phyloP scores from a whole-genome alignment of 345 rosid genomes.

The Pistacia integerrima region DNA sequence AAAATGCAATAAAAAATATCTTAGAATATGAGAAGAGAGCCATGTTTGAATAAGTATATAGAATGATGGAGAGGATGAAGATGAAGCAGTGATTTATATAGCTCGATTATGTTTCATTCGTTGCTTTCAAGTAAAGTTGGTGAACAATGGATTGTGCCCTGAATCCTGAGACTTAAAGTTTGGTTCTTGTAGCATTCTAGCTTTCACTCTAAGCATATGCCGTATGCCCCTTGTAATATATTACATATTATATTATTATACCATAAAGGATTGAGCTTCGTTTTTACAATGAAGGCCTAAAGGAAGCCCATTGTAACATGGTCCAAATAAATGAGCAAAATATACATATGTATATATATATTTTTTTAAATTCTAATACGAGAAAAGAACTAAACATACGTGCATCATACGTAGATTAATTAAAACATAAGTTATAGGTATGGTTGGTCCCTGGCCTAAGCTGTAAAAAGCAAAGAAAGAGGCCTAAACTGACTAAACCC shows the following conservation, averaged over 20 bases:
- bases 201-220: slow-evolving; percentile 32
- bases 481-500: neutral
- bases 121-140: slow-evolving; percentile 50
- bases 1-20: slow-evolving; percentile 37
- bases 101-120: slow-evolving; percentile 16
- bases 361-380: too few species aligned
- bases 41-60: slow-evolving; percentile 28
- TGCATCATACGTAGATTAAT: too few species aligned
- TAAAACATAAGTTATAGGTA: too few species aligned
- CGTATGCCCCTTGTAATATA: slow-evolving; percentile 10
- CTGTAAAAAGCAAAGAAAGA: neutral
- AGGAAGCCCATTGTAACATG: too few species aligned
- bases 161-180: slow-evolving; percentile 42
- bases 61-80: slow-evolving; percentile 28
- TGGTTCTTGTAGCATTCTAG: slow-evolving; percentile 31
- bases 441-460: neutral
- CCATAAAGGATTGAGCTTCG: too few species aligned
- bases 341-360: too few species aligned
- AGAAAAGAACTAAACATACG: too few species aligned
- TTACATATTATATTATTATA: neutral
- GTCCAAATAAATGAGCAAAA: too few species aligned
- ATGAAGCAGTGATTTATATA: slow-evolving; percentile 24
- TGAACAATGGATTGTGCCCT: slow-evolving; percentile 9
- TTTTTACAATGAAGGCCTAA: too few species aligned
- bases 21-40: slow-evolving; percentile 30